These are phyloP conservation scores for Vigna reflexopilosa DNA, from an alignment of 306 rosid species.

Conservation along the genomic window DNA sequence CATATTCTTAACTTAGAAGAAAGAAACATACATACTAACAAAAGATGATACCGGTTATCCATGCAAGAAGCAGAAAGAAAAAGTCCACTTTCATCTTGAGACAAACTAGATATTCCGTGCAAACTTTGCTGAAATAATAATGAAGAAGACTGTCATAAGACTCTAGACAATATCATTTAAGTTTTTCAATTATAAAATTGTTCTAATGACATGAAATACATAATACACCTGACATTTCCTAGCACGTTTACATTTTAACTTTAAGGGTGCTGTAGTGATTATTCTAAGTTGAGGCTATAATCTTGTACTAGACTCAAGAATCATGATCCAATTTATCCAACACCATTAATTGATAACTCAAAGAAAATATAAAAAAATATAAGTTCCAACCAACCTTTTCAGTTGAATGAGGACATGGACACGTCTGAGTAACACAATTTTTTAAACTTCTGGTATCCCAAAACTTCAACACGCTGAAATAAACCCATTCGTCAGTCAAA, in stretches of 20 bases:
- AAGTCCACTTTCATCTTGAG: conserved; percentile 89
- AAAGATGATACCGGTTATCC: conserved; percentile 75
- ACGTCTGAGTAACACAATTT: conserved; percentile 60
- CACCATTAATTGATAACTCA: conserved; percentile 18
- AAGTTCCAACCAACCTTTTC: conserved; percentile 68
- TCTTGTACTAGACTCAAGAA: neutral
- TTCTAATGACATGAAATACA: conserved; percentile 11
- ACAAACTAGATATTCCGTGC: conserved; percentile 94
- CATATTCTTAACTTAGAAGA: conserved; percentile 13
- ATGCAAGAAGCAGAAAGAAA: conserved; percentile 90
- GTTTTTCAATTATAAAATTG: conserved; percentile 23
- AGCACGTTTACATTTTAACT: conserved; percentile 15
- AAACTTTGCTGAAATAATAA: conserved; percentile 69
- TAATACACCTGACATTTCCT: conserved; percentile 4
- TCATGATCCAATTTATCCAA: conserved; percentile 12
- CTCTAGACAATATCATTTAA: neutral
- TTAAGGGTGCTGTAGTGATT: neutral
- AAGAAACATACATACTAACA: neutral
- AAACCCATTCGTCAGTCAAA: conserved; percentile 27
- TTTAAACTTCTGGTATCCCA: conserved; percentile 94
- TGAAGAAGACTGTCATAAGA: conserved; percentile 30
- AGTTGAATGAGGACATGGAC: conserved; percentile 59
- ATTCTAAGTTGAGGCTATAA: conserved; percentile 24
- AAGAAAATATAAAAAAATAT: conserved; percentile 25
- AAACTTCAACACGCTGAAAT: conserved; percentile 81